Evolutionary conservation across 2,329 filamentous ascomycete species (phyloP).

Genomic region (Aspergillus brasiliensis): DNA sequence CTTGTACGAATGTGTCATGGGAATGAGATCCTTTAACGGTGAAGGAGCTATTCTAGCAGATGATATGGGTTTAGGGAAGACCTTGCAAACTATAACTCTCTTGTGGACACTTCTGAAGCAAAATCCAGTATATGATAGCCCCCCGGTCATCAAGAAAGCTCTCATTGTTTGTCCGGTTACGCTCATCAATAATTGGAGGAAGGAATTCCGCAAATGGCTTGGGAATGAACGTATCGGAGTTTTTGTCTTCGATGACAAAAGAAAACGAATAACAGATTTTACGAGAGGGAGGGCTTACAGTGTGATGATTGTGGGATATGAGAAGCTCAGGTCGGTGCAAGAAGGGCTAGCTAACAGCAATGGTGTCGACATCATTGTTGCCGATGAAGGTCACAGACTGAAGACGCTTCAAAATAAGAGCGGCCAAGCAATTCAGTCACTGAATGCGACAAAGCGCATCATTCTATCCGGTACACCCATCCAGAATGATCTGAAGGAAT

Average conservation of each 20-base stretch:
- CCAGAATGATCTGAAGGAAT: conserved; percentile 69
- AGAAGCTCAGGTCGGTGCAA: conserved; percentile 67
- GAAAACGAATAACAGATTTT: conserved; percentile 66
- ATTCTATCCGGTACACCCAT: conserved; percentile 69
- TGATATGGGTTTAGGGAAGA: conserved; percentile 76
- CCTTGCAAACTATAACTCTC: conserved; percentile 70
- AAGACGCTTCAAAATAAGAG: conserved; percentile 71
- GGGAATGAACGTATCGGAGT: conserved; percentile 70
- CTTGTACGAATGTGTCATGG: conserved; percentile 76
- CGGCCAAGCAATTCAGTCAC: conserved; percentile 64
- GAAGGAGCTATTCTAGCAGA: conserved; percentile 72
- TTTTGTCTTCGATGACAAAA: conserved; percentile 64
- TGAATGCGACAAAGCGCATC: conserved; percentile 63
- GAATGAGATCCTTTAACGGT: conserved; percentile 65
- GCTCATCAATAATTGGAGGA: conserved; percentile 71
- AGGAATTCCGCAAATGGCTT: conserved; percentile 74
- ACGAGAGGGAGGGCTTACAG: conserved; percentile 68
- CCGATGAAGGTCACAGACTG: conserved; percentile 69
- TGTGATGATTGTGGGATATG: conserved; percentile 74
- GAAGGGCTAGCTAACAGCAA: conserved; percentile 64
- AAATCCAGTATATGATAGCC: conserved; percentile 62
- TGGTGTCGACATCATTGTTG: conserved; percentile 69
- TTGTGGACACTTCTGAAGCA: conserved; percentile 74
- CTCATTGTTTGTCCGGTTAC: conserved; percentile 74
- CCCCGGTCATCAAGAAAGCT: conserved; percentile 68